Base-by-base conservation (phyloP, 2,329 filamentous ascomycete genomes). In the Magnaporthiopsis rhizophila region DNA sequence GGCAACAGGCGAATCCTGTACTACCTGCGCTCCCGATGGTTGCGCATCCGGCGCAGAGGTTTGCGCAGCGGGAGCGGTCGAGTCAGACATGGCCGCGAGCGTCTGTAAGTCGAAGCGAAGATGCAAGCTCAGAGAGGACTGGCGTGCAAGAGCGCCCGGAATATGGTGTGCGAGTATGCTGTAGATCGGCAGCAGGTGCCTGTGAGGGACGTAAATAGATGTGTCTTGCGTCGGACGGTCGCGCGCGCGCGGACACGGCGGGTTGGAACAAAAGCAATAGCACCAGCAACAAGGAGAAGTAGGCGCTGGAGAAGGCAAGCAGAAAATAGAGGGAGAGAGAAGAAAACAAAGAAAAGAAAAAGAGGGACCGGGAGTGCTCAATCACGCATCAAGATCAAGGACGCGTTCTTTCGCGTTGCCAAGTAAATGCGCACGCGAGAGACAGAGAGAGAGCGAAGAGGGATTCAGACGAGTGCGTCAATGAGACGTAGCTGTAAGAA, bases 381-480 rank as follows among this genome's bases (percentile, higher is more conserved):
- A 38, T 61, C 32, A 38, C 53, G 38, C 53, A 32, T 62, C 45
- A 53, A 62, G 53, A 50, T 62, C 24, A 26, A 32, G 61, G 61
- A 62, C 61, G 61, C 61, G 61, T 62, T 56, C 36, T 62, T 62
- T 62, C 61, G 61, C 61, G 61, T 62, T 62, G 38, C 45, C 5
- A 53, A 53, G 21, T 5, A 53, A 61, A 62, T 62, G 61, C 61
- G 61, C 61, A 28, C 26, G 34, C 60, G 45, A 24, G 45, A 53
- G 45, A 53, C 5, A 21, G 45, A 21, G 45, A n/a, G 45, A 50
- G 45, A 9, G 30, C 30, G 30, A 21, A 21, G 45, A 45, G 11
- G 38, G 38, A 11, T 21, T 53, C n/a, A 24, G 45, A 53, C 21
- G 21, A n/a, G 45, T 50, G 45, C 21, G 45, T 53, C 45, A 53